Conservation (phyloP, 139 green algal genomes). For the Micractinium sp. region DNA sequence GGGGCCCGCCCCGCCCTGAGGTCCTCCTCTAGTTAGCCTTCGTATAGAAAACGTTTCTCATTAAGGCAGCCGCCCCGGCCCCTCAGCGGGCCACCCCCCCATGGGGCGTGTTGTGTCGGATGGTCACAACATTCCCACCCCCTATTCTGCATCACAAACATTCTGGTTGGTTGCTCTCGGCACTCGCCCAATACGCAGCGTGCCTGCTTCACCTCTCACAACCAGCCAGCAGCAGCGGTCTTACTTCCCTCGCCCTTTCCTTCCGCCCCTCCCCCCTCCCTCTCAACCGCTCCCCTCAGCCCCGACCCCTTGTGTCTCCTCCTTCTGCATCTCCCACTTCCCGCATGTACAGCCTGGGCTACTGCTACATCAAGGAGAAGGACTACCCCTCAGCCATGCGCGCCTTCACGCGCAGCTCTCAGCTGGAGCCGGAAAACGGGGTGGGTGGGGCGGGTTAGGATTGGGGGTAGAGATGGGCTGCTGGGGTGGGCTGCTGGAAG, state of each 20-base stretch:
- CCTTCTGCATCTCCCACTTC: background rate
- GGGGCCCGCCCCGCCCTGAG: slow-evolving; percentile 15
- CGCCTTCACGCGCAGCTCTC: slow-evolving; percentile 82
- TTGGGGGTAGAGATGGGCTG: no score
- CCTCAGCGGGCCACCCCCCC: background rate
- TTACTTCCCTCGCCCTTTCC: no score
- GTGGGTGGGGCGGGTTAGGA: slow-evolving; percentile 39
- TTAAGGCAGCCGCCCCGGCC: slow-evolving; percentile 34
- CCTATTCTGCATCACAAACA: background rate
- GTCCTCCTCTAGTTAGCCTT: slow-evolving; percentile 49
- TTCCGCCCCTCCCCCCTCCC: no score
- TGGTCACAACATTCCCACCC: slow-evolving; percentile 37
- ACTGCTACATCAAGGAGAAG: slow-evolving; percentile 70
- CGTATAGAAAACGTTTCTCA: slow-evolving; percentile 37
- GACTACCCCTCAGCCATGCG: slow-evolving; percentile 48
- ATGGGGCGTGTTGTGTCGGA: slow-evolving; percentile 37
- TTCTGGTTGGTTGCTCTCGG: no score
- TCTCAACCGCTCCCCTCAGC: background rate
- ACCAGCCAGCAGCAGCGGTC: no score
- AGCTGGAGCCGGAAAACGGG: slow-evolving; percentile 69
- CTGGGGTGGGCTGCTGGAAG: background rate
- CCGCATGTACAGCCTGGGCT: slow-evolving; percentile 73
- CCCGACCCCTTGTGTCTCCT: background rate
- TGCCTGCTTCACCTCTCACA: background rate
- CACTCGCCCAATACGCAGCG: no score